Percentiles rank a stretch among this genome's conserved stretches.
phyloP scores from a whole-genome alignment of 352 stramenopile genomes.

The Phytophthora vignae region DNA sequence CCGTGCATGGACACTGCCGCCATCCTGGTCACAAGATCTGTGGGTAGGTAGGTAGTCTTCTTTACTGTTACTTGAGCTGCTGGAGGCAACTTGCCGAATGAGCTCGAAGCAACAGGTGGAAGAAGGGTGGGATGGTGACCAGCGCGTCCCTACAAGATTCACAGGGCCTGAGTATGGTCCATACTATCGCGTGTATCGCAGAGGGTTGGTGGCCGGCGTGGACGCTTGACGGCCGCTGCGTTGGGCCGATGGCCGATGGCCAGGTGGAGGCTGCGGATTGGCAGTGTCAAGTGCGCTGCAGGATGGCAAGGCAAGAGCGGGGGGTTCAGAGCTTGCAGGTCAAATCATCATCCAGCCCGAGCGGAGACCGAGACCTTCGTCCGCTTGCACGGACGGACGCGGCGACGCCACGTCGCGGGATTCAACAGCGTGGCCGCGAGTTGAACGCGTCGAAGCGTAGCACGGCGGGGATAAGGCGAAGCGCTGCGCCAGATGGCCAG shows the following conservation, averaged over 20 bases:
- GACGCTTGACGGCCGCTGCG: slow-evolving; percentile 3
- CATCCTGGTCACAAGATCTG: slow-evolving; percentile 34
- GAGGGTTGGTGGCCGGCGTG: slow-evolving; percentile 12
- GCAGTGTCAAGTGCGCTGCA: background rate
- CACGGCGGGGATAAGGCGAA: background rate
- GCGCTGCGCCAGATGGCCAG: background rate
- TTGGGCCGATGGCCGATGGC: slow-evolving; percentile 15
- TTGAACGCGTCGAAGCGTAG: background rate
- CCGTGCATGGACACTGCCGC: slow-evolving; percentile 69
- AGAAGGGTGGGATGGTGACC: background rate
- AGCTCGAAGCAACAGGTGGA: background rate
- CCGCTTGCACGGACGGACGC: slow-evolving; percentile 11
- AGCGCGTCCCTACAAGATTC: slow-evolving; percentile 39
- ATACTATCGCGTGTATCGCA: background rate
- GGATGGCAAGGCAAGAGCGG: background rate
- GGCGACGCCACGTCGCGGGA: background rate
- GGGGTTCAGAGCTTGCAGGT: background rate
- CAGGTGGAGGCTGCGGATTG: slow-evolving; percentile 27
- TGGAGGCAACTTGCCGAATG: slow-evolving; percentile 40
- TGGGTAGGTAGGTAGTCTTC: background rate
- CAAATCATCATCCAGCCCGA: background rate
- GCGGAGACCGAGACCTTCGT: slow-evolving; percentile 3
- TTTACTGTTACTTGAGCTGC: slow-evolving; percentile 16
- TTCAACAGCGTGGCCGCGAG: background rate
- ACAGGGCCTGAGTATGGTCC: background rate